Evolutionary conservation across 441 rosid genomes (phyloP).

Genomic region (Erodium trifolium): DNA sequence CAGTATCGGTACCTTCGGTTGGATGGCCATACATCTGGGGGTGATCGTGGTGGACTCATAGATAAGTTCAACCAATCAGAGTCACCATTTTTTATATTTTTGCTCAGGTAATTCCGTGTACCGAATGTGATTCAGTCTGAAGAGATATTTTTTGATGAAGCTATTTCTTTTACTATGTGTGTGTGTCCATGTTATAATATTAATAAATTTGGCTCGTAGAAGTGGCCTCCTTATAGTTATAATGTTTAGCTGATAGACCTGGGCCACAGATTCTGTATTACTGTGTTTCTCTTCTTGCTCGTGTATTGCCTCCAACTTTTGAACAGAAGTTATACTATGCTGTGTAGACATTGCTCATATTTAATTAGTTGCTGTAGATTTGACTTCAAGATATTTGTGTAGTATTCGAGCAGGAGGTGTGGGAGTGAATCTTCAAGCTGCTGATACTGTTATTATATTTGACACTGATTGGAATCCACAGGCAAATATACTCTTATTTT

Average conservation of each 20-base stretch:
- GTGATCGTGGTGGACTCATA: slow-evolving; percentile 85
- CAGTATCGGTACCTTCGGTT: slow-evolving; percentile 76
- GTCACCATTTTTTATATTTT: slow-evolving; percentile 78
- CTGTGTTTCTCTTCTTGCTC: not conserved
- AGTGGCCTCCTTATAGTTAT: not conserved
- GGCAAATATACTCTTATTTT: slow-evolving; percentile 32
- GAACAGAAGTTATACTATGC: not conserved
- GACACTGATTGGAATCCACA: slow-evolving; percentile 99
- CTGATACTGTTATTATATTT: slow-evolving; percentile 88
- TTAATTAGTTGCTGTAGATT: slow-evolving; percentile 18
- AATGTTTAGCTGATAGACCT: not conserved
- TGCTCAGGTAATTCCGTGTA: slow-evolving; percentile 56
- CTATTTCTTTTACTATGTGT: not conserved
- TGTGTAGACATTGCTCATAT: not conserved
- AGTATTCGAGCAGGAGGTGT: slow-evolving; percentile 98
- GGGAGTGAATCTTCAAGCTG: slow-evolving; percentile 96
- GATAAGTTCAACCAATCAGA: slow-evolving; percentile 55
- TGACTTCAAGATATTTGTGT: slow-evolving; percentile 26
- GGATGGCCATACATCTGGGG: slow-evolving; percentile 93
- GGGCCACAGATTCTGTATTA: not conserved
- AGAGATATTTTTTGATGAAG: not conserved
- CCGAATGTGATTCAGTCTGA: not conserved
- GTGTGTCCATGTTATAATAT: not conserved
- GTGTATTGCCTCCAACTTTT: not conserved
- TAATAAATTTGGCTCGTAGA: slow-evolving; percentile 1